Percentiles rank a stretch among this genome's conserved stretches.
Conservation (phyloP, 1,139 yeast species). For the Zygosaccharomyces pseudobailii region DNA sequence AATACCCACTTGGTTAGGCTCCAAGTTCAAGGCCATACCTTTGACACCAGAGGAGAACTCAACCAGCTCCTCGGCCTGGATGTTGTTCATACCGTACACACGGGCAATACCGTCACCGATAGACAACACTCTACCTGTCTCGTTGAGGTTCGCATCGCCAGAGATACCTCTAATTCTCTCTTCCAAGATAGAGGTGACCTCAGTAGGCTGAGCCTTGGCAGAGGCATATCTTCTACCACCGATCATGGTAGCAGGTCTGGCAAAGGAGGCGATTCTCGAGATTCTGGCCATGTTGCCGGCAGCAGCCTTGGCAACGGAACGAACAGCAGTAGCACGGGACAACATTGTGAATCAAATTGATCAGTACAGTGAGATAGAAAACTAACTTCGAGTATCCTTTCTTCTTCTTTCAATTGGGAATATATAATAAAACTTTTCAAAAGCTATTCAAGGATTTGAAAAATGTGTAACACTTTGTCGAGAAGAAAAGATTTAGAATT, state of each 20-base stretch:
- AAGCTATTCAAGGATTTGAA: neutral
- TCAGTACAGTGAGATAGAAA: neutral
- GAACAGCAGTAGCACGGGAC: conserved; percentile 72
- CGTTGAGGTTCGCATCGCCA: conserved; percentile 95
- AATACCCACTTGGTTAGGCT: conserved; percentile 99
- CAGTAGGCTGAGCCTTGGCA: conserved; percentile 98
- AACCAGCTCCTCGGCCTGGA: conserved; percentile 99
- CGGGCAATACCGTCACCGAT: conserved; percentile 99
- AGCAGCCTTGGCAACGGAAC: conserved; percentile 77
- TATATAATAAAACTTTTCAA: conserved; percentile 2
- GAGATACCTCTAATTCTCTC: conserved; percentile 99
- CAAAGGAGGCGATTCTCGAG: conserved; percentile 46
- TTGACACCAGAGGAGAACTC: conserved; percentile 99
- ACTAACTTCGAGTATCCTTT: conserved; percentile 1
- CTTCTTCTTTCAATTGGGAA: conserved; percentile 6
- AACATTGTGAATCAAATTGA: conserved; percentile 43
- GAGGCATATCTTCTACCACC: conserved; percentile 82
- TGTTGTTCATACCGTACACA: conserved; percentile 98
- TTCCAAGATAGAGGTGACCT: conserved; percentile 97
- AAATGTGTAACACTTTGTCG: conserved; percentile 1
- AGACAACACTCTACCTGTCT: conserved; percentile 98
- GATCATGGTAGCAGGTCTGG: conserved; percentile 66
- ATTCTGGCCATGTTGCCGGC: conserved; percentile 49
- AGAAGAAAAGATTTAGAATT: conserved; percentile 3
- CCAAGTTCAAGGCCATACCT: conserved; percentile 99